Evolutionary conservation across 2,329 filamentous ascomycete genomes (phyloP), one percentile per base, ranked within the genome.

Genomic region (Neofusicoccum sp.): DNA sequence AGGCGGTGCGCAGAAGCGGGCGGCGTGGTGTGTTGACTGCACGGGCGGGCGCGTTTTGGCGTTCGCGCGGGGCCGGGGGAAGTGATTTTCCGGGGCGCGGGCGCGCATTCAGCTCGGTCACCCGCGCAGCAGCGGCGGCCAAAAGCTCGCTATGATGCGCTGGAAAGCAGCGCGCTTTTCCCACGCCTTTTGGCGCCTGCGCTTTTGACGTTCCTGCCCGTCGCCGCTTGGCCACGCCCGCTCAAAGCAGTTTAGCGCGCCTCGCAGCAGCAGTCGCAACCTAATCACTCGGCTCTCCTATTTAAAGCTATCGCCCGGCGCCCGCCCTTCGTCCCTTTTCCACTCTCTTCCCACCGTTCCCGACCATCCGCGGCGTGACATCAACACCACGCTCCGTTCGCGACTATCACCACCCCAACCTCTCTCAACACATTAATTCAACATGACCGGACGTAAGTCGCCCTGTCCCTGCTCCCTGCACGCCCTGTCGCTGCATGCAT

Each of bases 371-470:
- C 34, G n/a, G 33, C 41, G 61, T 56, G 41, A 56, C 61, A 69
- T 64, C 65, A 63, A 62, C 64, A 54, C 54, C 64, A 60, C 52
- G 60, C 66, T 65, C 68, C 66, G 69, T 68, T 65, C 64, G 64
- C 65, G 64, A 65, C 65, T 64, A 67, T 61, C 59, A 62, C 58
- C 60, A 59, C 60, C 52, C 58, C 52, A 62, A 56, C 56, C 16
- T 28, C 56, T 31, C 52, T 65, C 66, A 65, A 64, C 65, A 66
- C 72, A 71, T 69, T 69, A 66, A 65, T 74, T 78, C 79, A 81
- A 73, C 67, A 82, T 82, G 80, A 80, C 80, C 80, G 80, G 80
- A 78, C 80, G 80, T 82, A 71, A 75, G 80, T 81, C 69, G 29
- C 31, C 22, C 14, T 14, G 14, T 7, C 9, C 8, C 63, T 22